These are phyloP conservation scores for Myxozyma kluyveri DNA, from an alignment of 805 yeast species.

Conservation along the genomic window DNA sequence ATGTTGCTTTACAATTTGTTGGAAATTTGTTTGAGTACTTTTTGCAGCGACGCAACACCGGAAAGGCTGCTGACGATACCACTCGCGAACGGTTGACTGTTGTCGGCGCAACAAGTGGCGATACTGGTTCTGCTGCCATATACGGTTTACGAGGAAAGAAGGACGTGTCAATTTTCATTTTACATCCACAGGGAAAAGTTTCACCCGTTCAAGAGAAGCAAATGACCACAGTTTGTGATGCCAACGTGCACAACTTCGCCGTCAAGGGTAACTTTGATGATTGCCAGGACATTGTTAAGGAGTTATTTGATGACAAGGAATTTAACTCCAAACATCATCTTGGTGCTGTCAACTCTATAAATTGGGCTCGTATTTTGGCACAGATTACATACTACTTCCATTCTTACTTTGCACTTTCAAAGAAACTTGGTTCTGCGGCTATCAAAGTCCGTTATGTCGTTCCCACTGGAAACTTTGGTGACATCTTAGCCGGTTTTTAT, in stretches of 20 bases:
- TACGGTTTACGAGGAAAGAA: slow-evolving; percentile 96
- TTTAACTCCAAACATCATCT: slow-evolving; percentile 88
- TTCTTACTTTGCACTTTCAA: slow-evolving; percentile 70
- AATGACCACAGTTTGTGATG: slow-evolving; percentile 94
- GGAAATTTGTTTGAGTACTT: slow-evolving; percentile 96
- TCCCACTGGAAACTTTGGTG: slow-evolving; percentile 98
- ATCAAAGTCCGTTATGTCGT: slow-evolving; percentile 73
- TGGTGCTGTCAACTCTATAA: slow-evolving; percentile 97
- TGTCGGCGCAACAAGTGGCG: slow-evolving; percentile 99
- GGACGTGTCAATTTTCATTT: slow-evolving; percentile 94
- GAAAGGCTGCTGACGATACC: slow-evolving; percentile 39
- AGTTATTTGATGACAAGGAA: slow-evolving; percentile 81
- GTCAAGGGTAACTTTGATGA: slow-evolving; percentile 97
- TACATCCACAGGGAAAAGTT: slow-evolving; percentile 96
- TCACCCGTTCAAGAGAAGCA: slow-evolving; percentile 98
- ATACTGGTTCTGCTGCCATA: slow-evolving; percentile 98
- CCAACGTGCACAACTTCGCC: slow-evolving; percentile 90
- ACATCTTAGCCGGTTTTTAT: slow-evolving; percentile 92
- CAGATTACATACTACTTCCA: slow-evolving; percentile 96
- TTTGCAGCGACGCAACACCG: slow-evolving; percentile 67
- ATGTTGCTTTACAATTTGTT: slow-evolving; percentile 95
- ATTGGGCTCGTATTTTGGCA: slow-evolving; percentile 98
- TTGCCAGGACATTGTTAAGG: slow-evolving; percentile 95
- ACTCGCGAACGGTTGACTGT: slow-evolving; percentile 80
- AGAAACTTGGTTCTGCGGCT: slow-evolving; percentile 31